Evolutionary conservation across 257 asterid genomes (phyloP).

Genomic region (Lantana camara): DNA sequence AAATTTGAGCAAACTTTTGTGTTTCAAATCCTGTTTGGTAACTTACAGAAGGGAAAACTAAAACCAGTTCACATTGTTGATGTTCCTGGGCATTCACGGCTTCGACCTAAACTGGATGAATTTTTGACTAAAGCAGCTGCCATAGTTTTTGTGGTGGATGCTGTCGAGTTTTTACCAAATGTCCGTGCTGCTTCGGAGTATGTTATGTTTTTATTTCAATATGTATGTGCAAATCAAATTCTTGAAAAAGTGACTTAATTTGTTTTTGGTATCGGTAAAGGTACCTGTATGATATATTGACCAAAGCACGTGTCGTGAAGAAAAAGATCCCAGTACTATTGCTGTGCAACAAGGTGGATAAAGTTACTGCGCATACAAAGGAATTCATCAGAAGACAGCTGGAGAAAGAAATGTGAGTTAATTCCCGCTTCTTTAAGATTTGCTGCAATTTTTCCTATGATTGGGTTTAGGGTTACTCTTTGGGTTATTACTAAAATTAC

Average conservation of each 20-base stretch:
- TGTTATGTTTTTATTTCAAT: constrained; percentile 30
- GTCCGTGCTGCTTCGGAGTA: constrained; percentile 86
- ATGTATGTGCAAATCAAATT: not conserved
- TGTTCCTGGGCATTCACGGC: constrained; percentile 91
- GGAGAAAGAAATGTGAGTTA: constrained; percentile 61
- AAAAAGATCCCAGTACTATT: constrained; percentile 66
- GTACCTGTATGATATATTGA: constrained; percentile 82
- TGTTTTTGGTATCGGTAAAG: constrained; percentile 31
- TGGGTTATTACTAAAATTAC: not conserved
- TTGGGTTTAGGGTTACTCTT: not conserved
- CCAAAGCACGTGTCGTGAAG: constrained; percentile 76
- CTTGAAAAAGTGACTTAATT: not conserved
- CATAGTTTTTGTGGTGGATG: constrained; percentile 73
- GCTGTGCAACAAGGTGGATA: constrained; percentile 93
- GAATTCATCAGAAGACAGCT: constrained; percentile 84
- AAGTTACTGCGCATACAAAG: constrained; percentile 81
- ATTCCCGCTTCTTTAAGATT: not conserved
- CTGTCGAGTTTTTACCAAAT: constrained; percentile 81
- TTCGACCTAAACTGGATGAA: constrained; percentile 72
- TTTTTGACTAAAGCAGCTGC: constrained; percentile 82
- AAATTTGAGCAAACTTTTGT: not conserved
- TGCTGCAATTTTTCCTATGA: not conserved
- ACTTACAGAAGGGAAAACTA: constrained; percentile 60
- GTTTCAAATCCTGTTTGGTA: constrained; percentile 13
- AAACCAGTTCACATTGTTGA: constrained; percentile 78